Evolutionary conservation across 2,329 filamentous ascomycete species (phyloP).

Genomic region (Trichophyton benhamiae): DNA sequence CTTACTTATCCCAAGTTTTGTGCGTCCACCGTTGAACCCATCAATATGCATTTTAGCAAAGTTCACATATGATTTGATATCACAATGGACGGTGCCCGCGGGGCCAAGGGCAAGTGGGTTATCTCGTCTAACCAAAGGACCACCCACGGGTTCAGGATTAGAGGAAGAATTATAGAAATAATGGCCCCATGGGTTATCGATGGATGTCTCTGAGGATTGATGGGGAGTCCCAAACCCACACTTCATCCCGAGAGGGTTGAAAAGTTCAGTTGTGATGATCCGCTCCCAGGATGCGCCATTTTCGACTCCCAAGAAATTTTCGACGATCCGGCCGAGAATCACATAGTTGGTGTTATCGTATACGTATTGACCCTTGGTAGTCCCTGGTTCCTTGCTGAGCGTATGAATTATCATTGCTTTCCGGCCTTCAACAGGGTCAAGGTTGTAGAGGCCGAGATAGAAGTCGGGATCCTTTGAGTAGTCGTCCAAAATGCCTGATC

Average conservation of each 20-base stretch:
- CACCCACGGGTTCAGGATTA: constrained; percentile 5
- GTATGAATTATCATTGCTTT: constrained; percentile 3
- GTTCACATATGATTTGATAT: constrained; percentile 6
- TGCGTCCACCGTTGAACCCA: constrained; percentile 7
- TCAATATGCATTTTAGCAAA: constrained; percentile 7
- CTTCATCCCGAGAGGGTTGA: constrained; percentile 7
- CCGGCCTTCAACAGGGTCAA: constrained; percentile 5
- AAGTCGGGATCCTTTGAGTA: background rate
- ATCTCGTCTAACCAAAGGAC: constrained; percentile 7
- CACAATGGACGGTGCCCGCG: constrained; percentile 6
- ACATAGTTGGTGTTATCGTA: constrained; percentile 11
- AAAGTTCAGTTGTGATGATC: constrained; percentile 2
- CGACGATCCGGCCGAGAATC: constrained; percentile 8
- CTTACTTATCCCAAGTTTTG: constrained; percentile 1
- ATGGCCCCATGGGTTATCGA: constrained; percentile 11
- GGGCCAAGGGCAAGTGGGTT: constrained; percentile 6
- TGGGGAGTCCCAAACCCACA: constrained; percentile 8
- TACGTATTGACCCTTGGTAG: constrained; percentile 1
- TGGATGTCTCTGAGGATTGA: constrained; percentile 7
- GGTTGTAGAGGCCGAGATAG: constrained; percentile 6
- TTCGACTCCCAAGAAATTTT: constrained; percentile 4
- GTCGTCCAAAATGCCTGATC: constrained; percentile 6
- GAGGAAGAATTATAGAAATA: background rate
- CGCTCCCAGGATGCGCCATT: constrained; percentile 6
- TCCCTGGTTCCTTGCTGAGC: constrained; percentile 1